A percentile compares a stretch with the other conserved stretches of the same genome.
Conservation (phyloP, 1,139 yeast genomes). For the Casaregolazyma lundiana region DNA sequence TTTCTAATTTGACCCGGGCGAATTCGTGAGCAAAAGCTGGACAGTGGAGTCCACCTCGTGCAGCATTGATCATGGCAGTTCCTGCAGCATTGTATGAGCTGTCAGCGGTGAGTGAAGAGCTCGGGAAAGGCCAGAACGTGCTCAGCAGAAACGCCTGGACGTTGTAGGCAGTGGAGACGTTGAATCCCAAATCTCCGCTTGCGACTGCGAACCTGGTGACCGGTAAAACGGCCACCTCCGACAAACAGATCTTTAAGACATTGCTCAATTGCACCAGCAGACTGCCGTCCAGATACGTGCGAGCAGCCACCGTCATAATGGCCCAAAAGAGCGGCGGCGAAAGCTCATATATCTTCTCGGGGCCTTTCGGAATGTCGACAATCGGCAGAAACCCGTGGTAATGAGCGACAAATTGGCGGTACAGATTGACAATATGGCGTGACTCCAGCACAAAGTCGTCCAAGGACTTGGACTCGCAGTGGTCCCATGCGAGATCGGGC, state of each 20-base stretch:
- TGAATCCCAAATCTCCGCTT: conserved; percentile 59
- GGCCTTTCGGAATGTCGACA: conserved; percentile 75
- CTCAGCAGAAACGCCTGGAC: conserved; percentile 88
- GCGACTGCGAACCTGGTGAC: conserved; percentile 72
- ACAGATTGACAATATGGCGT: conserved; percentile 60
- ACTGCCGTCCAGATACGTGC: conserved; percentile 48
- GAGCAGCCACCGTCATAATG: conserved; percentile 73
- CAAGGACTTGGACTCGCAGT: conserved; percentile 61
- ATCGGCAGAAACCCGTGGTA: conserved; percentile 87
- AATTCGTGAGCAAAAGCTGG: conserved; percentile 59
- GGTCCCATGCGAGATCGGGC: conserved; percentile 11
- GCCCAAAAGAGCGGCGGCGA: conserved; percentile 96
- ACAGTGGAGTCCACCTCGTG: conserved; percentile 81
- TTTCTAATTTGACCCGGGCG: conserved; percentile 38
- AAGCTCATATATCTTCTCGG: conserved; percentile 67
- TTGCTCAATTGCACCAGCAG: conserved; percentile 56
- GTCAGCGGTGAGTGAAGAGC: conserved; percentile 91
- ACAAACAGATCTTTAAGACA: conserved; percentile 66
- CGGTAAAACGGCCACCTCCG: conserved; percentile 87
- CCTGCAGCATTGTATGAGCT: conserved; percentile 95
- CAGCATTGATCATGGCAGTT: conserved; percentile 85
- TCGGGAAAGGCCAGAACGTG: conserved; percentile 93
- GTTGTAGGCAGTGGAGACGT: conserved; percentile 88
- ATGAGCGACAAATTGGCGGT: conserved; percentile 60
- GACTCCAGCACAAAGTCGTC: conserved; percentile 61